Evolutionary conservation across 2,329 filamentous ascomycete genomes (phyloP).

Genomic region (Periconia macrospinosa): DNA sequence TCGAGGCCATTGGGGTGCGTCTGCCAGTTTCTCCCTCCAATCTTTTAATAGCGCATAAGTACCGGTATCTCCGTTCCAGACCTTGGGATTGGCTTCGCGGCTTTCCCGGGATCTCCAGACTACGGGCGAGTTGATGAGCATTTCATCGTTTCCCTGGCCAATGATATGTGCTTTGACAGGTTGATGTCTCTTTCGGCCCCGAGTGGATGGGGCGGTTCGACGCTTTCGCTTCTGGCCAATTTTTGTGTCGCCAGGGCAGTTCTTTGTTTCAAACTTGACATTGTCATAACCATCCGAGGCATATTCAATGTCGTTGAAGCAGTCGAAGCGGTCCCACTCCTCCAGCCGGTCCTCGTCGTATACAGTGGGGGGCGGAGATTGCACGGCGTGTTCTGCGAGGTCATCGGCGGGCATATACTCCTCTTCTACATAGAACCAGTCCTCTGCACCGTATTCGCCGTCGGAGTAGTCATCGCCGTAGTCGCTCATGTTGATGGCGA

Average conservation of each 20-base stretch:
- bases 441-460: constrained; percentile 34
- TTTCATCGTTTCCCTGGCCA: constrained; percentile 8
- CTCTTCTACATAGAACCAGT: constrained; percentile 53
- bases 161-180: constrained; percentile 2
- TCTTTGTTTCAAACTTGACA: constrained; percentile 30
- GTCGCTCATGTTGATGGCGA: constrained; percentile 40
- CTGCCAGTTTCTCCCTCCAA: constrained; percentile 46
- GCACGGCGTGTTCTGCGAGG: constrained; percentile 51
- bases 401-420: constrained; percentile 49
- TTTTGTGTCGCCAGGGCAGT: constrained; percentile 13
- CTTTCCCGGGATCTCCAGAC: constrained; percentile 36
- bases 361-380: constrained; percentile 44
- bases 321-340: constrained; percentile 53
- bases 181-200: constrained; percentile 31
- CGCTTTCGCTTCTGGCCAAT: constrained; percentile 37
- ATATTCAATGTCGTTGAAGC: constrained; percentile 54
- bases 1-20: constrained; percentile 28
- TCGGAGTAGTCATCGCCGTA: constrained; percentile 45
- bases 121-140: constrained; percentile 29
- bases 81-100: constrained; percentile 24
- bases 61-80: constrained; percentile 29
- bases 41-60: constrained; percentile 48
- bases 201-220: constrained; percentile 4
- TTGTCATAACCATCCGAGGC: constrained; percentile 52
- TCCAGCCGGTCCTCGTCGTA: constrained; percentile 36